These are phyloP conservation scores for Claviceps sp. DNA, from an alignment of 2,329 filamentous ascomycete genomes.

Conservation along the genomic window DNA sequence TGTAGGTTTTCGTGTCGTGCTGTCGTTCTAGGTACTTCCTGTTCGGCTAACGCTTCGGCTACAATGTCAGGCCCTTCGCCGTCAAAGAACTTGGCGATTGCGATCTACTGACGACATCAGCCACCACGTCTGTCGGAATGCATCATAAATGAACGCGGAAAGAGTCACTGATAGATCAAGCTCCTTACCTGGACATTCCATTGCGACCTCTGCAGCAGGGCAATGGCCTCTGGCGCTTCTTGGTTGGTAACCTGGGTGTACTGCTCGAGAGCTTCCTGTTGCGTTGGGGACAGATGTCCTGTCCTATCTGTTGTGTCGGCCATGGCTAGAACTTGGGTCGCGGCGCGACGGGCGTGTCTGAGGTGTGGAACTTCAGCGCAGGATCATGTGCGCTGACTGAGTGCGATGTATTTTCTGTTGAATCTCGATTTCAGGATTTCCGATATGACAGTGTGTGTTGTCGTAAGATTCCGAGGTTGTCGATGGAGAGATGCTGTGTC, in stretches of 20 bases:
- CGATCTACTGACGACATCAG: conserved; percentile 47
- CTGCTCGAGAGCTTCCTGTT: conserved; percentile 77
- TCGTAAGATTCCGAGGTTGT: not conserved
- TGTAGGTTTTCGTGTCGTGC: conserved; percentile 62
- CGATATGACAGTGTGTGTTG: not conserved
- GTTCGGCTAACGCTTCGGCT: conserved; percentile 57
- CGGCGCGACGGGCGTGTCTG: not conserved
- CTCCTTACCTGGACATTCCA: conserved; percentile 78
- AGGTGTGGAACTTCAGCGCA: not conserved
- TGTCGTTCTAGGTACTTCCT: conserved; percentile 48
- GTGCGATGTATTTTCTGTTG: not conserved
- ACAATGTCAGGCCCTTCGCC: conserved; percentile 76
- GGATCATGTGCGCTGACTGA: not conserved
- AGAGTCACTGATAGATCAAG: no score
- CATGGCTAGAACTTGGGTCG: conserved; percentile 12
- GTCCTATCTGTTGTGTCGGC: conserved; percentile 34
- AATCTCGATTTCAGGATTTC: not conserved
- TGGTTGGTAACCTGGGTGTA: conserved; percentile 83
- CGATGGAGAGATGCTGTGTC: not conserved
- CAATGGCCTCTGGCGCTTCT: conserved; percentile 59
- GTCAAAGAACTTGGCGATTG: conserved; percentile 95
- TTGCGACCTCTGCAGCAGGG: conserved; percentile 70
- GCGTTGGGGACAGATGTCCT: conserved; percentile 57
- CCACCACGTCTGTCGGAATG: not conserved
- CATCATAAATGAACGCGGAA: not conserved